These are phyloP conservation scores for Actinidia polygama DNA, from an alignment of 179 eudicot species.

Conservation along the genomic window DNA sequence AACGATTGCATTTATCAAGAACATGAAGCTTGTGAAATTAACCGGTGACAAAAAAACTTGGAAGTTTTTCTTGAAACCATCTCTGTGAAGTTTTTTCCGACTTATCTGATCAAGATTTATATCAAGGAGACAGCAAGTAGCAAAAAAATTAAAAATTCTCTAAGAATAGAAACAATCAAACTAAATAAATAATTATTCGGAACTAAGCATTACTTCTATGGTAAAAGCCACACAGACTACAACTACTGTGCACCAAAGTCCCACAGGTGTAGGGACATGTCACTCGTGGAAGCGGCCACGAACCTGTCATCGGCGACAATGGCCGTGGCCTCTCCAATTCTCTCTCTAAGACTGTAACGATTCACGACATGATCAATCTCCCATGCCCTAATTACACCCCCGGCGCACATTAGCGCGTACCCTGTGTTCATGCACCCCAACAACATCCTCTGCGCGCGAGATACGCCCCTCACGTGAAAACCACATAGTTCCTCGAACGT, in stretches of 20 bases:
- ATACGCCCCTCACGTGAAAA: slow-evolving; percentile 43
- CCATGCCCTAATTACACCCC: slow-evolving; percentile 71
- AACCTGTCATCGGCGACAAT: slow-evolving; percentile 55
- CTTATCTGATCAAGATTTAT: too few relatives aligned
- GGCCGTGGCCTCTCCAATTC: slow-evolving; percentile 54
- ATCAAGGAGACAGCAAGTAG: too few relatives aligned
- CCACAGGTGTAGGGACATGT: slow-evolving; percentile 71
- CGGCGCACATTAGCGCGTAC: slow-evolving; percentile 54
- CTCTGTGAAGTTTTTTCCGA: too few relatives aligned
- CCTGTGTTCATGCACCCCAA: slow-evolving; percentile 80
- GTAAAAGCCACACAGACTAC: not conserved
- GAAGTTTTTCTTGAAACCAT: too few relatives aligned
- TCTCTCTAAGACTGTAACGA: slow-evolving; percentile 62
- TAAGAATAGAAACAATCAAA: too few relatives aligned
- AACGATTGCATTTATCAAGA: too few relatives aligned
- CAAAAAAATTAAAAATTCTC: too few relatives aligned
- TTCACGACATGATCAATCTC: slow-evolving; percentile 55
- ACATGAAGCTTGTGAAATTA: too few relatives aligned
- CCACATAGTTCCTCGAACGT: slow-evolving; percentile 53
- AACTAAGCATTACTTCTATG: too few relatives aligned
- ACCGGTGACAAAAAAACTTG: too few relatives aligned
- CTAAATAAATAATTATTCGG: too few relatives aligned
- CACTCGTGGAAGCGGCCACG: slow-evolving; percentile 56
- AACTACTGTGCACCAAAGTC: slow-evolving; percentile 51
- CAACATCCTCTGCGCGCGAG: slow-evolving; percentile 37